A percentile compares a stretch with the other conserved stretches of the same genome.
Conservation (phyloP, 768 basidiomycete species). For the Suillus bovinus region DNA sequence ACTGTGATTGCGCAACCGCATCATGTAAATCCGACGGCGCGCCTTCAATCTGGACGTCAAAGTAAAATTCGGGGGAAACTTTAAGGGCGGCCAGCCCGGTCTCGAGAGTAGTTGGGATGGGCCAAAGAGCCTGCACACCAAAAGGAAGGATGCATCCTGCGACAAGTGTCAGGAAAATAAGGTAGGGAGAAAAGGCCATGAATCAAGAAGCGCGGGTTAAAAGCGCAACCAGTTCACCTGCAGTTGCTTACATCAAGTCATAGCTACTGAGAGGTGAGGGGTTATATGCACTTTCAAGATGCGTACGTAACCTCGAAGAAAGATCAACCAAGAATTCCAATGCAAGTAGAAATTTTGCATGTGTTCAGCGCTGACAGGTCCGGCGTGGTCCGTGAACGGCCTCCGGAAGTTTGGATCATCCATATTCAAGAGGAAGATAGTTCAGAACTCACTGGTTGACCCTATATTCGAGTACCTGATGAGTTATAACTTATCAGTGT, state of each 20-base stretch:
- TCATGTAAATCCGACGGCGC: slow-evolving; percentile 35
- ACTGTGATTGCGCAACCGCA: slow-evolving; percentile 33
- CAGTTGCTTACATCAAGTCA: neutral
- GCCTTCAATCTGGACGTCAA: slow-evolving; percentile 24
- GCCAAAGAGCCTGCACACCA: slow-evolving; percentile 29
- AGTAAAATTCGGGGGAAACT: slow-evolving; percentile 25
- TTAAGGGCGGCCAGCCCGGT: slow-evolving; percentile 30
- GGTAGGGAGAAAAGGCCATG: slow-evolving; percentile 9
- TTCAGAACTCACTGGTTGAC: too few relatives aligned
- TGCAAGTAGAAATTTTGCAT: neutral
- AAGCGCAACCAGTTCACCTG: neutral
- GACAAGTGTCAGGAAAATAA: slow-evolving; percentile 14
- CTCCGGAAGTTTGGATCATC: neutral
- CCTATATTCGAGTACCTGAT: too few relatives aligned
- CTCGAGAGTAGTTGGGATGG: slow-evolving; percentile 27
- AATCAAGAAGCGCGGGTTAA: neutral
- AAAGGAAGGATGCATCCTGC: slow-evolving; percentile 5
- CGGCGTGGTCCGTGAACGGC: neutral
- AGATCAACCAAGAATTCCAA: neutral
- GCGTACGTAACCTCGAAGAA: neutral
- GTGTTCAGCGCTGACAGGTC: neutral
- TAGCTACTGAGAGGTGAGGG: neutral
- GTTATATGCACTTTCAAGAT: neutral
- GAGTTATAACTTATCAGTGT: too few relatives aligned
- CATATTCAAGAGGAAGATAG: neutral